phyloP scores from a whole-genome alignment of 164 flowering plant genomes.

The Nymphaea colorata region DNA sequence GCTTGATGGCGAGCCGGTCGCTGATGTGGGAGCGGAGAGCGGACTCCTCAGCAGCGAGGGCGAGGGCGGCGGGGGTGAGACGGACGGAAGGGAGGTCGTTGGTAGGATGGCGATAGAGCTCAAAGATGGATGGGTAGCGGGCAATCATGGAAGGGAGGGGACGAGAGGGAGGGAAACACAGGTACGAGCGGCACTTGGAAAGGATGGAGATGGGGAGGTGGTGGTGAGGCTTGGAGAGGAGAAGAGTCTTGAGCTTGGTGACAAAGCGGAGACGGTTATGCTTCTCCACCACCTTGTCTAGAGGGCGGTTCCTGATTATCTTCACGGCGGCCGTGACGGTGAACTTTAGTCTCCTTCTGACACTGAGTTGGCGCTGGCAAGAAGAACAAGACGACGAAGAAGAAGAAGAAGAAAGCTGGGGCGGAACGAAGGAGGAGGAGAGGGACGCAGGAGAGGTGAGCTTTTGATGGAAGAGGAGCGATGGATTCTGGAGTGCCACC shows the following conservation, averaged over 20 bases:
- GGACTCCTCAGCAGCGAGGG: slow-evolving; percentile 42
- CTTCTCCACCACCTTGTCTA: slow-evolving; percentile 59
- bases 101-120: slow-evolving; percentile 55
- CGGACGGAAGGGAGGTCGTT: slow-evolving; percentile 62
- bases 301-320: slow-evolving; percentile 34
- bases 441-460: neutral
- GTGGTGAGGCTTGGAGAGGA: slow-evolving; percentile 84
- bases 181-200: slow-evolving; percentile 70
- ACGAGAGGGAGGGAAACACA: slow-evolving; percentile 39
- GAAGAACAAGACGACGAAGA: neutral
- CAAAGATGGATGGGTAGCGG: slow-evolving; percentile 77
- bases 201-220: slow-evolving; percentile 54
- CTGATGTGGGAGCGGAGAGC: slow-evolving; percentile 28
- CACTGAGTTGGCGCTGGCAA: neutral
- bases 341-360: neutral
- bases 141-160: slow-evolving; percentile 60
- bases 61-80: slow-evolving; percentile 55
- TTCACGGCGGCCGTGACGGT: neutral
- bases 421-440: neutral
- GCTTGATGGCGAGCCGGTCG: slow-evolving; percentile 38
- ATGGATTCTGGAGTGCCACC: neutral
- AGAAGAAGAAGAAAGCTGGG: neutral
- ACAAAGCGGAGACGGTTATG: slow-evolving; percentile 68
- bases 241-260: slow-evolving; percentile 68
- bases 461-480: slow-evolving; percentile 22